Conservation (phyloP, 148 eudicot species). For the Rhododendron ovatum region DNA sequence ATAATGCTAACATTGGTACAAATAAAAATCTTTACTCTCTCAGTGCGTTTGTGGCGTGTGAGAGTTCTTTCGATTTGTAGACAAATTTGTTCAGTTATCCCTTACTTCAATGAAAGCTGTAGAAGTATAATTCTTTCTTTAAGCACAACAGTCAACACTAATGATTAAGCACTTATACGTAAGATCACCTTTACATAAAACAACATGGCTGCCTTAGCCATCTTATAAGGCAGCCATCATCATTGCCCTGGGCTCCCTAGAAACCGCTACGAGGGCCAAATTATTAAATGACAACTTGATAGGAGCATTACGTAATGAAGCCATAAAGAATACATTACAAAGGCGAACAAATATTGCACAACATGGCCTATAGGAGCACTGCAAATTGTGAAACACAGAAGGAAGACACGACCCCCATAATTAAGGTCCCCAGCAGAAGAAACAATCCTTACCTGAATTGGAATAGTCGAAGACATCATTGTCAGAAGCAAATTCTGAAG, state of each 20-base stretch:
- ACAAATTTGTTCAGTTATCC: neutral
- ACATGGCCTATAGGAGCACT: no score
- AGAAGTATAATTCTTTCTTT: neutral
- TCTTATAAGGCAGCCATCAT: neutral
- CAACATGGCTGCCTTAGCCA: neutral
- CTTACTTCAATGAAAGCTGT: neutral
- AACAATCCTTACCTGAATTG: no score
- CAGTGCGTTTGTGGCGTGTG: neutral
- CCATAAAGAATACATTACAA: neutral
- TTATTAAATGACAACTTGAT: no score
- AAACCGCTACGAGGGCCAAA: neutral
- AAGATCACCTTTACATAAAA: neutral
- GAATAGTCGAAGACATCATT: no score
- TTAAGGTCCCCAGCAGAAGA: no score
- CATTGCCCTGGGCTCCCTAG: neutral
- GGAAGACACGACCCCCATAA: no score
- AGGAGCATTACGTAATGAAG: neutral
- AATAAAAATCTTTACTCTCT: no score
- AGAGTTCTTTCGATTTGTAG: neutral
- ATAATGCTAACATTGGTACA: no score
- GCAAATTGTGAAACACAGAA: no score
- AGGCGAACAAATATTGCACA: neutral
- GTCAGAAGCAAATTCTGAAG: no score
- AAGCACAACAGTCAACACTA: neutral
- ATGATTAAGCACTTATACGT: neutral